Percentiles rank a stretch among this genome's conserved stretches.
Conservation (phyloP, 2,329 filamentous ascomycete genomes). For the Aspergillus flavus region DNA sequence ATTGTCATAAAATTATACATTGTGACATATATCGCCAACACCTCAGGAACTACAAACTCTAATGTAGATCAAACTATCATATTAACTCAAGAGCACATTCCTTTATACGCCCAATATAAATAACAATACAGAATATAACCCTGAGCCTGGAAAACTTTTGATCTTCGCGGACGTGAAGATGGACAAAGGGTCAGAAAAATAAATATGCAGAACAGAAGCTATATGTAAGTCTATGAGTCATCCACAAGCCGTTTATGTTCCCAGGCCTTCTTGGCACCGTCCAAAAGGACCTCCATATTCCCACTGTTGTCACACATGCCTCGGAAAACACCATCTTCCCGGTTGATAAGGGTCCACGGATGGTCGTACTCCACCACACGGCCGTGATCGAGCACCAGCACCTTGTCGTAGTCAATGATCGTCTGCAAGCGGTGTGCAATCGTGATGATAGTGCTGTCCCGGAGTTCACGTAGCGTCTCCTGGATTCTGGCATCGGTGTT, state of each 20-base stretch:
- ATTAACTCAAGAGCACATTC: not conserved
- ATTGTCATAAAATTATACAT: not conserved
- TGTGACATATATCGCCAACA: not conserved
- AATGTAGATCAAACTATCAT: not conserved
- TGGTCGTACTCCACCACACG: conserved; percentile 87
- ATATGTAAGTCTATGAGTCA: conserved; percentile 36
- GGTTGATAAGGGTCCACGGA: conserved; percentile 77
- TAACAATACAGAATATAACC: conserved; percentile 5
- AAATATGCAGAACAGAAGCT: conserved; percentile 8
- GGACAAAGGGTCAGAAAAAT: not conserved
- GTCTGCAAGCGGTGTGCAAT: conserved; percentile 95
- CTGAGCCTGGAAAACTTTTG: conserved; percentile 9
- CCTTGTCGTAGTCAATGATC: conserved; percentile 97
- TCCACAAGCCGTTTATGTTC: conserved; percentile 51
- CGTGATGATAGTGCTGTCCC: conserved; percentile 85
- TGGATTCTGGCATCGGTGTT: conserved; percentile 95
- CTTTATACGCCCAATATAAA: conserved; percentile 6
- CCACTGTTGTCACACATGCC: conserved; percentile 72
- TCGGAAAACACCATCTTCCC: conserved; percentile 66
- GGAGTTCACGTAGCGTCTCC: conserved; percentile 90
- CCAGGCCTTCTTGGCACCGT: conserved; percentile 56
- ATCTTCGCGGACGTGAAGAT: not conserved
- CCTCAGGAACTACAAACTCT: not conserved
- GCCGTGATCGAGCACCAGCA: conserved; percentile 89
- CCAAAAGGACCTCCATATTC: conserved; percentile 60